These are phyloP conservation scores for Chaetomiaceae sp. DNA, from an alignment of 2,329 filamentous ascomycete genomes.

Conservation along the genomic window DNA sequence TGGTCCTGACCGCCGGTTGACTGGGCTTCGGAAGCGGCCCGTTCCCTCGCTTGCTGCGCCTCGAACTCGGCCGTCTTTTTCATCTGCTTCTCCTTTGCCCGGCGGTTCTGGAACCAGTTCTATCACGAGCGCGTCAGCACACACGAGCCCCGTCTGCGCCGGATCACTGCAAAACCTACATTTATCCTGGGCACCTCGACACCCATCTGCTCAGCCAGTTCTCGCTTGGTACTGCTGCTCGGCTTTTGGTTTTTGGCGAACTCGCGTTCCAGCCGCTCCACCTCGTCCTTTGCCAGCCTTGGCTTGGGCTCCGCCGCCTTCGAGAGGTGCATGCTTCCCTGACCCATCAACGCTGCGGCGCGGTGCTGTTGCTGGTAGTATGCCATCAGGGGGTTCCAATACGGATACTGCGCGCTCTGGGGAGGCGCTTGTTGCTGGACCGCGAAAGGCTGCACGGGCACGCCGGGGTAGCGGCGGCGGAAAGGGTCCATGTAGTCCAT, in stretches of 20 bases:
- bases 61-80: conserved; percentile 51
- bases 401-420: conserved; percentile 17
- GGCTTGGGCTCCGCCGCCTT: conserved; percentile 44
- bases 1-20: conserved; percentile 31
- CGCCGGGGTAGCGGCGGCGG: conserved; percentile 20
- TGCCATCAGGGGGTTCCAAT: conserved; percentile 26
- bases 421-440: conserved; percentile 19
- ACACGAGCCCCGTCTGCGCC: not conserved
- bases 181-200: conserved; percentile 63
- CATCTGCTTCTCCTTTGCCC: conserved; percentile 62
- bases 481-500: conserved; percentile 27
- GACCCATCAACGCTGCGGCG: conserved; percentile 24
- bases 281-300: conserved; percentile 54
- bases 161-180: conserved; percentile 37
- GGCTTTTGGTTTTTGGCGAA: conserved; percentile 63
- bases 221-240: conserved; percentile 57
- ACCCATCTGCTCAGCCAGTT: conserved; percentile 56
- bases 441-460: conserved; percentile 18
- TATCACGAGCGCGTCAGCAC: conserved; percentile 31
- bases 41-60: conserved; percentile 39
- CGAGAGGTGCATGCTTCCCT: conserved; percentile 23
- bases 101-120: conserved; percentile 68
- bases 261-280: conserved; percentile 55
- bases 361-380: conserved; percentile 28
- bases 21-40: conserved; percentile 34